Base-by-base conservation (phyloP, 169 alveolate species). In the Eimeria tenella region DNA sequence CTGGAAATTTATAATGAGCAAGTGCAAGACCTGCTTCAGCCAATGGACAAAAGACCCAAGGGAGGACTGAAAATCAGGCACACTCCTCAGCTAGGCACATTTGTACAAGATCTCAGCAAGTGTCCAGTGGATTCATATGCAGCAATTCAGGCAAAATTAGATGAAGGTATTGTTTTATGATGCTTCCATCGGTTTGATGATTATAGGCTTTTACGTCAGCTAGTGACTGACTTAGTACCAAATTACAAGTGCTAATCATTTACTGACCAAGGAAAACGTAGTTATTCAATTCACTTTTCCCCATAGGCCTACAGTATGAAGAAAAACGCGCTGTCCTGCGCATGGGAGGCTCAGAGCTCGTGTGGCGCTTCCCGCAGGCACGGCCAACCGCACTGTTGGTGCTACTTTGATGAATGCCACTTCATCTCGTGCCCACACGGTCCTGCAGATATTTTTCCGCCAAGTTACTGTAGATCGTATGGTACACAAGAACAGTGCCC, bases 1-100 rank as follows among this genome's bases (percentile, higher is more conserved):
- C 95, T 98, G 17, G 99, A 98, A 95, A 98, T 98, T 70, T 98
- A 98, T 94, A 98, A 98, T 93, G 99, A 98, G 90, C 97, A 96
- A 65, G 98, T 97, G 50, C 98, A 98, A 96, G 99, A 98, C 96
- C 93, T 97, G 63, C 95, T 97, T 8, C 96, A 96, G 19, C 95
- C 95, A n/a, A 97, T 98, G 53, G 93, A 93, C 17, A 96, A 97
- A 83, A 87, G 99, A 86, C 98, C 98, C 21, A 74, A 68, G 71
- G 97, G 97, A 23, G 99, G 99, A 0, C 94, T 98, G 15, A 83
- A 91, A 23, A 97, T 98, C 23, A 88, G 99, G 74, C 98, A 98
- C 86, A 95, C 96, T 68, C 97, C 97, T 91, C 97, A 95, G 90
- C 79, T 86, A 53, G 96, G 96, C 42, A 94, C 94, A n/a, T 94